A percentile compares a stretch with the other conserved stretches of the same genome.
phyloP scores from a whole-genome alignment of 2,329 filamentous ascomycete genomes.

The Blastomyces percursus region DNA sequence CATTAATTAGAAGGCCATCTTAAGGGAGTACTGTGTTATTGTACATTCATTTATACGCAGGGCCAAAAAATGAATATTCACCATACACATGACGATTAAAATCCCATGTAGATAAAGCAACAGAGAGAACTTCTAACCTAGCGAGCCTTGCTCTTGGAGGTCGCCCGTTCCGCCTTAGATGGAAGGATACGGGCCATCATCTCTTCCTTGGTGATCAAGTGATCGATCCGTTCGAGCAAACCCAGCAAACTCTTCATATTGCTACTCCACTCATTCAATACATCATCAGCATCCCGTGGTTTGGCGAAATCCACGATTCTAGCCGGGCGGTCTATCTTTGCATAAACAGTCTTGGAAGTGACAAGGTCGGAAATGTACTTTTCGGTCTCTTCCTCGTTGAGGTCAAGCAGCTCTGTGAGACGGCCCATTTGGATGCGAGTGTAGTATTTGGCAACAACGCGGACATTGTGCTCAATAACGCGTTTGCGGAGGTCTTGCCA shows the following conservation, averaged over 20 bases:
- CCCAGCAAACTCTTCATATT: constrained; percentile 93
- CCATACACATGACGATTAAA: not conserved
- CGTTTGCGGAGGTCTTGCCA: constrained; percentile 96
- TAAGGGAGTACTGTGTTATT: not conserved
- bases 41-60: constrained; percentile 6
- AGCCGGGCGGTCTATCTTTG: constrained; percentile 91
- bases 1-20: not conserved
- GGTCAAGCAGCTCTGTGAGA: constrained; percentile 78
- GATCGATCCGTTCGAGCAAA: constrained; percentile 80
- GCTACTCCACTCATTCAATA: constrained; percentile 95
- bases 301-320: constrained; percentile 89
- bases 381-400: constrained; percentile 92
- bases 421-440: constrained; percentile 90
- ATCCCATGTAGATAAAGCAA: not conserved
- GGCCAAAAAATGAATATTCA: not conserved
- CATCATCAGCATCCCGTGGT: constrained; percentile 86
- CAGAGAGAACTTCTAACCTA: constrained; percentile 17
- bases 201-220: constrained; percentile 98
- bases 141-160: constrained; percentile 29
- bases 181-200: constrained; percentile 99
- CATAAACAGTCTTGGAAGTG: constrained; percentile 94
- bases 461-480: constrained; percentile 98
- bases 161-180: constrained; percentile 25
- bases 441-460: constrained; percentile 97
- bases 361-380: constrained; percentile 98